Percentiles rank a stretch among this genome's conserved stretches.
These are phyloP conservation scores for Epichloe coenophiala DNA, from an alignment of 2,329 filamentous ascomycete species.

Conservation along the genomic window DNA sequence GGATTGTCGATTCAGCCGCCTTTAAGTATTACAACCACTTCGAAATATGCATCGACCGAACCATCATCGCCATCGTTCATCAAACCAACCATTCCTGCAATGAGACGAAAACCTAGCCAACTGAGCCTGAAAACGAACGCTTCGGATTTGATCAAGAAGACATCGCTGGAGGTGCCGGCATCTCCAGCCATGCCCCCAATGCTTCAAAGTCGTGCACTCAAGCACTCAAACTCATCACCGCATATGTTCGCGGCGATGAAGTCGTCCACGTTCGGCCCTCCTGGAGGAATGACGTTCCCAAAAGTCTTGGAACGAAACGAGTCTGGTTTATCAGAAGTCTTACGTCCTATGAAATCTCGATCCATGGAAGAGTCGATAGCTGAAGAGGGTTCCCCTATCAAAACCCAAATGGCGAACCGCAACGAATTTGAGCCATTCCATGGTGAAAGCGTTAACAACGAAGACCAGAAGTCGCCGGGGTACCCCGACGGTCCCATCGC, in stretches of 20 bases:
- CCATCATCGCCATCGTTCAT: conserved; percentile 67
- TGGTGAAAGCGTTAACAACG: conserved; percentile 56
- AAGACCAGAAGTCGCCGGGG: conserved; percentile 67
- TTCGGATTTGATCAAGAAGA: conserved; percentile 36
- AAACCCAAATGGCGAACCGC: conserved; percentile 47
- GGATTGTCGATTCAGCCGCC: conserved; percentile 65
- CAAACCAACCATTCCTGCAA: conserved; percentile 58
- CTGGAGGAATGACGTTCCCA: conserved; percentile 51
- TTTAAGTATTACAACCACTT: conserved; percentile 30
- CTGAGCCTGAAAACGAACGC: conserved; percentile 64
- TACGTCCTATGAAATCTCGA: conserved; percentile 36
- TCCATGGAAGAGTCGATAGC: conserved; percentile 31
- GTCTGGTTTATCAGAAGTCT: conserved; percentile 43
- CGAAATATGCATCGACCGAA: conserved; percentile 43
- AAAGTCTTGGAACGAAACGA: conserved; percentile 47
- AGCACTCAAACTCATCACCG: conserved; percentile 55
- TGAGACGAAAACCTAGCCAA: conserved; percentile 64
- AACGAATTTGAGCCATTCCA: conserved; percentile 42
- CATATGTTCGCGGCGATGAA: conserved; percentile 49
- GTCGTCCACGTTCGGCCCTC: conserved; percentile 45
- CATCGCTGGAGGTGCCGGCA: conserved; percentile 38
- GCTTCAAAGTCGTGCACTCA: conserved; percentile 47
- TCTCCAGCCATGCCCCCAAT: conserved; percentile 45
- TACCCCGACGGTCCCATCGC: conserved; percentile 73
- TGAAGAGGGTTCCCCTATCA: conserved; percentile 46